phyloP scores from a whole-genome alignment of 169 alveolate genomes.

The Plasmodium gallinaceum region DNA sequence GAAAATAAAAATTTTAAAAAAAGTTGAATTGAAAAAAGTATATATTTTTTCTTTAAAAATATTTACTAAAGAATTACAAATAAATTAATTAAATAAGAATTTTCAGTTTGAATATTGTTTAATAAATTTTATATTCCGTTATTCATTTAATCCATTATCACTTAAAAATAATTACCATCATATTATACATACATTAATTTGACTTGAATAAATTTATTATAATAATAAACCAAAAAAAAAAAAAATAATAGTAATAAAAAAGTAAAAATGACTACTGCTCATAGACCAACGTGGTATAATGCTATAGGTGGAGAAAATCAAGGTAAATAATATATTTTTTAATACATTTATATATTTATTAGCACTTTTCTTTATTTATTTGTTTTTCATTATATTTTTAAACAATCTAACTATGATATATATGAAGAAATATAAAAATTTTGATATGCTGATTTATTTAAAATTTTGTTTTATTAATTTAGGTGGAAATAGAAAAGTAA shows the following conservation, averaged over 20 bases:
- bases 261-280: slow-evolving; percentile 87
- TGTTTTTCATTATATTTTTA: not conserved
- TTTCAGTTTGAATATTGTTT: too few relatives aligned
- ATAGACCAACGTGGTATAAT: slow-evolving; percentile 88
- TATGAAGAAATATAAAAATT: not conserved
- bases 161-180: too few relatives aligned
- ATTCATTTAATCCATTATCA: too few relatives aligned
- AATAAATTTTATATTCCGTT: too few relatives aligned
- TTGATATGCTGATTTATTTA: not conserved
- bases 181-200: too few relatives aligned
- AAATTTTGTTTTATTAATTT: not conserved
- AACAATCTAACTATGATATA: not conserved
- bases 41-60: too few relatives aligned
- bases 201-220: too few relatives aligned
- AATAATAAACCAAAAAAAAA: slow-evolving; percentile 85
- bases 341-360: not conserved
- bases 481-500: slow-evolving; percentile 77
- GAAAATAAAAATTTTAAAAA: too few relatives aligned
- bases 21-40: too few relatives aligned
- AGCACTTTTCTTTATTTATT: not conserved
- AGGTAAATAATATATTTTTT: slow-evolving; percentile 58
- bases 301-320: slow-evolving; percentile 86
- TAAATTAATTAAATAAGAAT: too few relatives aligned
- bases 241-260: slow-evolving; percentile 83
- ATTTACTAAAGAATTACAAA: too few relatives aligned